Evolutionary conservation across 768 basidiomycete genomes (phyloP), one percentile per base, ranked within the genome.

Genomic region (Hericium alpestre): DNA sequence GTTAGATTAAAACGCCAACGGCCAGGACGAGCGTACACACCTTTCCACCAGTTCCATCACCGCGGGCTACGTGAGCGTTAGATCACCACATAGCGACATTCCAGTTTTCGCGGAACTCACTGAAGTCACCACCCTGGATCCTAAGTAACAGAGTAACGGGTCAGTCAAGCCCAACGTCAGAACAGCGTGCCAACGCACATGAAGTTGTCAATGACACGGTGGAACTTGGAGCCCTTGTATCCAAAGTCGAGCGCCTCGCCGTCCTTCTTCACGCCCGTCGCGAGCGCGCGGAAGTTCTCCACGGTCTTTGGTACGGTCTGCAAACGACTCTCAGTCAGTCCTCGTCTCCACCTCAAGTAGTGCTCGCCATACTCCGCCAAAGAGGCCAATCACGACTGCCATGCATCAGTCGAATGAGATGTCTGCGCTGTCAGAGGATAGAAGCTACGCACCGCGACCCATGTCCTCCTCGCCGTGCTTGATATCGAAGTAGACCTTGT

Each of bases 41-140:
- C 82, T 93, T 92, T 71, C 91, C 91, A 62, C 91, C 91, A 63
- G 91, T 92, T 61, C 92, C 92, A 60, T 94, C 90, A 56, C 89
- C 88, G 40, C 78, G 77, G 56, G 90, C 89, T 91, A 52, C 64
- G 57, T 46, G 62, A 60, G 3, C 55, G 47, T 63, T 59, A 52
- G 38, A 41, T 41, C 10, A 54, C 59, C 38, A 18, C 11, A 8
- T 20, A 25, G 11, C 9, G 57, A 15, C 11, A 27, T 32, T 1
- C 32, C 18, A 20, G 22, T 25, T 40, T 47, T 49, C 16, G 15
- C 11, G 37, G 16, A 22, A 80, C 88, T 65, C 70, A 88, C 90
- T 96, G 73, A 97, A 99, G 75, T 97, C 95, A 73, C 95, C 95
- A 66, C 94, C 94, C 74, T 97, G 94, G 64, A 95, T 93, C 90